Conservation (phyloP, 2,329 filamentous ascomycete species). For the Aspergillus tubingensis region DNA sequence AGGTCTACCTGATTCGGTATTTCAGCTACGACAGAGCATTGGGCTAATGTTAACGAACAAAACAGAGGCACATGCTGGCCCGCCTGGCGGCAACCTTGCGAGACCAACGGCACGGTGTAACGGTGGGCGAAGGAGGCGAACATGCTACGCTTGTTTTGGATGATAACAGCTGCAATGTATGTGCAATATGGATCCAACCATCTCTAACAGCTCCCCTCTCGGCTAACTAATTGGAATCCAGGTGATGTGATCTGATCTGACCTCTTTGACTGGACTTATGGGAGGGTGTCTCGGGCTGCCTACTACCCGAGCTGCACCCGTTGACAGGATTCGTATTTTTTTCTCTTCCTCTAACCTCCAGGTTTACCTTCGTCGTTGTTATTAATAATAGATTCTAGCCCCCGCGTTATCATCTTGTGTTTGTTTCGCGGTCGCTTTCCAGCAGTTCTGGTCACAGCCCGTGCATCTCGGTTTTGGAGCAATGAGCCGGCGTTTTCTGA, state of each 20-base stretch:
- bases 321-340: slow-evolving; percentile 2
- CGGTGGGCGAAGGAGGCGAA: slow-evolving; percentile 31
- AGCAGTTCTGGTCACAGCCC: not conserved
- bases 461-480: not conserved
- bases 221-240: slow-evolving; percentile 14
- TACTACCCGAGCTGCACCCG: not conserved
- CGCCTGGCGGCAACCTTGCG: slow-evolving; percentile 38
- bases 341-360: slow-evolving; percentile 1
- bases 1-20: slow-evolving; percentile 25
- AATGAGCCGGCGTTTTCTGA: not conserved
- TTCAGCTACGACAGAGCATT: not conserved
- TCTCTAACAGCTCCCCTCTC: not conserved
- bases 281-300: not conserved
- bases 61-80: slow-evolving; percentile 51
- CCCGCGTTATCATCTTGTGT: not conserved
- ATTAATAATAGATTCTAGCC: slow-evolving; percentile 3
- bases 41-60: slow-evolving; percentile 17
- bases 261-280: not conserved
- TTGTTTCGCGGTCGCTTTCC: not conserved
- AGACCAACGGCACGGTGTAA: slow-evolving; percentile 17
- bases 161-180: slow-evolving; percentile 14
- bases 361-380: not conserved
- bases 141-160: slow-evolving; percentile 10
- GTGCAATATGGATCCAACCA: not conserved
- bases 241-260: slow-evolving; percentile 45